Percentiles rank a stretch among this genome's conserved stretches.
Evolutionary conservation across 257 asterid genomes (phyloP).

Genomic region (Lycium barbarum): DNA sequence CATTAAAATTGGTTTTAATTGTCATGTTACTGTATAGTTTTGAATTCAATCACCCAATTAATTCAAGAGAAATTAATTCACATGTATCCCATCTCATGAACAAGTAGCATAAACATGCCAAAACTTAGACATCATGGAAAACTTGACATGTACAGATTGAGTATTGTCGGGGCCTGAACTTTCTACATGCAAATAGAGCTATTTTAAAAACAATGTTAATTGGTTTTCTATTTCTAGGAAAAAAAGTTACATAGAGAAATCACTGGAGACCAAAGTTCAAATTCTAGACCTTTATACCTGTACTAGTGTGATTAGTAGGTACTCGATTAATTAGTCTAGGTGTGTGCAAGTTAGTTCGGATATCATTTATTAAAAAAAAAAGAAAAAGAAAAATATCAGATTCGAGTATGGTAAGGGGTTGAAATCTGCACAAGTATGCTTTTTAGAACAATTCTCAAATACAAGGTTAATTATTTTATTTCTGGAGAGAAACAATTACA

Average conservation of each 20-base stretch:
- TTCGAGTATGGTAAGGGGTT: neutral
- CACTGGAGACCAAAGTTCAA: neutral
- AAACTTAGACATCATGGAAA: neutral
- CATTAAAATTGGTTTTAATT: constrained; percentile 28
- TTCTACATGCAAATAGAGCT: neutral
- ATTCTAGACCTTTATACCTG: too few relatives aligned
- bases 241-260: neutral
- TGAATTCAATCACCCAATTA: neutral
- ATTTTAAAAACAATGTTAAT: neutral
- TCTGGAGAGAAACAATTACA: neutral
- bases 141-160: neutral
- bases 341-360: too few relatives aligned
- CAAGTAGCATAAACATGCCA: neutral
- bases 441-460: neutral
- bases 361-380: too few relatives aligned
- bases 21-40: constrained; percentile 19
- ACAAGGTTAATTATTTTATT: neutral
- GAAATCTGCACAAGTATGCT: neutral
- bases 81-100: neutral
- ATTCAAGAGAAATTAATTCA: neutral
- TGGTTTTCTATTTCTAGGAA: neutral
- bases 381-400: neutral
- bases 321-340: too few relatives aligned
- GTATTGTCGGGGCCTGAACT: neutral
- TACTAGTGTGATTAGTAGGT: too few relatives aligned